Evolutionary conservation across 345 rosid genomes (phyloP).

Genomic region (Pistacia integerrima): DNA sequence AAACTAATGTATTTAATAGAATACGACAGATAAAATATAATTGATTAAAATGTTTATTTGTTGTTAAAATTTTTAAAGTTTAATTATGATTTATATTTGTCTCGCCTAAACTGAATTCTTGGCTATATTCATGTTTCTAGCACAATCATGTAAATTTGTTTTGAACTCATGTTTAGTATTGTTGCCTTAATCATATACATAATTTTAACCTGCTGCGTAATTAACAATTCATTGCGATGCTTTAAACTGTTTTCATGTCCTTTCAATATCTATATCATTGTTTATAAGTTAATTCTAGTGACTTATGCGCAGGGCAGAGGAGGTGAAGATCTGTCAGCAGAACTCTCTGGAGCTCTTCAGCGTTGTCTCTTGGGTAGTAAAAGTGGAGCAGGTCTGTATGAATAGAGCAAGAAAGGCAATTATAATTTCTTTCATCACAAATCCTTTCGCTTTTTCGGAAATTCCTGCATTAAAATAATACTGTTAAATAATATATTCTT

Average conservation of each 20-base stretch:
- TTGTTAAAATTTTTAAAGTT: no score
- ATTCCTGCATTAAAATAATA: background rate
- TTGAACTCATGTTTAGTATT: background rate
- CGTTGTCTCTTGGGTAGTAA: constrained; percentile 84
- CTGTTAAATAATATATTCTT: background rate
- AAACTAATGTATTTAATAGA: no score
- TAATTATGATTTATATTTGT: no score
- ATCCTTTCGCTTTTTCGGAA: background rate
- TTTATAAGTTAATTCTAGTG: background rate
- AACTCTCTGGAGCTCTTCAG: constrained; percentile 74
- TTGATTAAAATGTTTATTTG: no score
- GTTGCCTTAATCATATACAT: background rate
- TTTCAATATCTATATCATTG: background rate
- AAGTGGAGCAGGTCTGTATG: constrained; percentile 76
- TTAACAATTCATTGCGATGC: background rate
- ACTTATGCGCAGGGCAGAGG: constrained; percentile 75
- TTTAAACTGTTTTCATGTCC: background rate
- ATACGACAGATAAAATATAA: no score
- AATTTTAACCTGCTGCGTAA: constrained; percentile 2
- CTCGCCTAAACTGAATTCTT: background rate
- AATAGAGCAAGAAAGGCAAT: background rate
- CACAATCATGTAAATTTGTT: background rate
- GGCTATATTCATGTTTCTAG: background rate
- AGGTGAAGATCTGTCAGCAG: constrained; percentile 83
- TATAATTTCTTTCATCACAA: background rate